Evolutionary conservation across 2,329 filamentous ascomycete species (phyloP), one percentile per base, ranked within the genome.

Genomic region (Albifimbria verrucaria): DNA sequence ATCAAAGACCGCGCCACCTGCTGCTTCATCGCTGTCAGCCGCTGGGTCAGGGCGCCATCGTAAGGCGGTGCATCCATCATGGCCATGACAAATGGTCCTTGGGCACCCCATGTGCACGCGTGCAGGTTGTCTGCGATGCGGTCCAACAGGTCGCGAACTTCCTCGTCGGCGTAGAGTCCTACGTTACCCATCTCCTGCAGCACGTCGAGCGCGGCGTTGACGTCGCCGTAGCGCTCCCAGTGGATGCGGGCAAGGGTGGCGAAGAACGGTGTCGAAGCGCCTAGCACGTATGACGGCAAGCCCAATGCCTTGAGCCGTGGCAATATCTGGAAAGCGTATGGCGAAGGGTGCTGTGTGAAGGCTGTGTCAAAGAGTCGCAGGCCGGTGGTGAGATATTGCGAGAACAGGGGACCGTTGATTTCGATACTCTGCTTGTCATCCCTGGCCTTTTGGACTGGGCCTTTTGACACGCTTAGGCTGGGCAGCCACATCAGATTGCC

Each of bases 211-310:
- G 88, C 79, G 1, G 75, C 75, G 3, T 63, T 57, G 2, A 83
- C 73, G 61, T 90, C 83, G 21, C 82, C 77, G 57, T 82, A 81
- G 11, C 82, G 79, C 28, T 72, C 68, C 82, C 86, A 90, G 52
- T 83, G 74, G 21, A 86, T 77, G 15, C 75, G 68, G 22, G 90
- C 75, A 28, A 91, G 77, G 48, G 82, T 76, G 63, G 88, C 86
- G 73, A 89, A 92, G 42, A 92, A 81, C 0, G 79, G 73, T 0
- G 87, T 88, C 18, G 85, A 85, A 6, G 83, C 86, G 47, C 88
- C 89, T 1, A 93, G 78, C 7, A 90, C 84, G 62, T 87, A 90
- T 0, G 87, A 87, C 1, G 82, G 80, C 2, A 88, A 77, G 2
- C 89, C 88, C 1, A 90, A 75, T 44, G 79, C 75, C 64, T 88